Conservation (phyloP, 352 stramenopile genomes). For the Pythium folliculosum region DNA sequence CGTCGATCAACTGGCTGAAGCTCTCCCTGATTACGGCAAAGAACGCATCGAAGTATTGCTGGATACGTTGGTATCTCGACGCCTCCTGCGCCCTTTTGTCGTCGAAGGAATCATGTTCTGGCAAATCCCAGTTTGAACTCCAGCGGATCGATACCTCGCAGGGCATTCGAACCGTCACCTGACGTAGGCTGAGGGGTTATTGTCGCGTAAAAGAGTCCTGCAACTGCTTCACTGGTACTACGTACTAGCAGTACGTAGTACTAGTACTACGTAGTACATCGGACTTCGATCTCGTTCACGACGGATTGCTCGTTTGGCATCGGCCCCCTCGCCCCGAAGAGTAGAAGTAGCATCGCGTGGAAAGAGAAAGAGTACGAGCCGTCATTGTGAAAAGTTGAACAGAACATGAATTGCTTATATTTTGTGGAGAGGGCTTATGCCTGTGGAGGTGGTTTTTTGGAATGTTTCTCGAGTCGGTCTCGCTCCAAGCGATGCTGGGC, state of each 20-base stretch:
- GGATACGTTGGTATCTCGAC: constrained; percentile 73
- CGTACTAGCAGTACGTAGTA: no score
- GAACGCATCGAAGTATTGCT: constrained; percentile 79
- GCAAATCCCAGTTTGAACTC: constrained; percentile 54
- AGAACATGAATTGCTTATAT: constrained; percentile 5
- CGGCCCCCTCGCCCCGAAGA: no score
- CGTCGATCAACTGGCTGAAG: constrained; percentile 66
- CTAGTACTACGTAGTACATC: no score
- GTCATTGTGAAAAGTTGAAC: neutral
- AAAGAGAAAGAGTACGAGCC: neutral
- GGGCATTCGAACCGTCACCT: neutral
- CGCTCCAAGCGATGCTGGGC: neutral
- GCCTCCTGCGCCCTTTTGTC: constrained; percentile 77
- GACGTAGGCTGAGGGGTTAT: neutral
- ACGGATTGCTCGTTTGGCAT: neutral
- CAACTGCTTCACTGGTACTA: no score
- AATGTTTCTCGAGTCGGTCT: constrained; percentile 4
- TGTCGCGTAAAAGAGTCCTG: no score
- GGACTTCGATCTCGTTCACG: no score
- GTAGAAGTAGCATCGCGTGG: neutral
- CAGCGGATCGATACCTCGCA: neutral
- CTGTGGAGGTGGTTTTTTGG: neutral
- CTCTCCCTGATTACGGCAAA: constrained; percentile 65
- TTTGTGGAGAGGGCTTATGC: constrained; percentile 6
- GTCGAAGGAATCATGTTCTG: constrained; percentile 88